Percentiles rank a stretch among this genome's conserved stretches.
These are phyloP conservation scores for Wallacemonas collosoma DNA, from an alignment of 208 protist genomes.

Conservation along the genomic window DNA sequence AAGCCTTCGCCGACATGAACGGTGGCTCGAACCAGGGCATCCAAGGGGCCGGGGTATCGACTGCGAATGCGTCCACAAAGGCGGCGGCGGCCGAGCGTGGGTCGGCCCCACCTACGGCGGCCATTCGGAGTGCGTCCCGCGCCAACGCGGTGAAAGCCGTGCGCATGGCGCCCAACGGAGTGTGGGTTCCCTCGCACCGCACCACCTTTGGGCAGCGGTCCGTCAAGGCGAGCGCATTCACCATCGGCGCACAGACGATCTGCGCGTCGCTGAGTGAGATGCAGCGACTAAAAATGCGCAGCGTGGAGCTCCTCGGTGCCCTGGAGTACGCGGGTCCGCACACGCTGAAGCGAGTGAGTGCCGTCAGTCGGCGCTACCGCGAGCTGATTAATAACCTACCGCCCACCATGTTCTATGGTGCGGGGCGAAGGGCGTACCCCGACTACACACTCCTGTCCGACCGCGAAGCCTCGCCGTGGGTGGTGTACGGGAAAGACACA, in stretches of 20 bases:
- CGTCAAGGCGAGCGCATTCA: conserved; percentile 33
- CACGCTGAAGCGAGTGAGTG: conserved; percentile 69
- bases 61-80: neutral
- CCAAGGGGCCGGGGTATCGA: conserved; percentile 17
- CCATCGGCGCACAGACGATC: conserved; percentile 31
- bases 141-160: conserved; percentile 15
- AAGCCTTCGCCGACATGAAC: conserved; percentile 39
- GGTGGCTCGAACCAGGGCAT: conserved; percentile 35
- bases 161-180: conserved; percentile 17
- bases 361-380: conserved; percentile 61
- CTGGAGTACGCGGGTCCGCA: conserved; percentile 68
- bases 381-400: conserved; percentile 71
- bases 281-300: conserved; percentile 48
- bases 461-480: conserved; percentile 61
- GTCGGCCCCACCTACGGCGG: neutral
- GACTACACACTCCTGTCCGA: conserved; percentile 70
- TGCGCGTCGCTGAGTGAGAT: conserved; percentile 55
- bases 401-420: conserved; percentile 59
- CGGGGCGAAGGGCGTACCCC: conserved; percentile 50
- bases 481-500: conserved; percentile 50
- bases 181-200: conserved; percentile 35
- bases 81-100: neutral
- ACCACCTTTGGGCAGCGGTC: conserved; percentile 21
- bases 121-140: conserved; percentile 13
- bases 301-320: conserved; percentile 66